These are phyloP conservation scores for Thuidium tamariscinum DNA, from an alignment of 225 moss, liverwort and hornwort genomes.

Conservation along the genomic window DNA sequence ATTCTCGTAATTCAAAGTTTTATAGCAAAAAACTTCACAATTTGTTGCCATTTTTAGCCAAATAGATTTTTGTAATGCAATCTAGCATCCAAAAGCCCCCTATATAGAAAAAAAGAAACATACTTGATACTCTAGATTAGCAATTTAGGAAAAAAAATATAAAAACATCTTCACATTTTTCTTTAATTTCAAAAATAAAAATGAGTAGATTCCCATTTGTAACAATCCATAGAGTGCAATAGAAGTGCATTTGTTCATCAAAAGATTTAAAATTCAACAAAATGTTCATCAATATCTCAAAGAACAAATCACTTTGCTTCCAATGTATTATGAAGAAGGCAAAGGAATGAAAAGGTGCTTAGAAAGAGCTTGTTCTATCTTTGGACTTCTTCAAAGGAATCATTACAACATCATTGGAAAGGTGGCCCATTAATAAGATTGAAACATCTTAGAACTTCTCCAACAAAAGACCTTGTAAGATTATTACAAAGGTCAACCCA, in stretches of 20 bases:
- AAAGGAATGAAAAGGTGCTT: fast-evolving
- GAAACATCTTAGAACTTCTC: neutral
- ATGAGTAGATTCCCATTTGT: neutral
- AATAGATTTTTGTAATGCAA: no score
- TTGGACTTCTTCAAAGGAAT: neutral
- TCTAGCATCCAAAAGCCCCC: no score
- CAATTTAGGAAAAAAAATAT: no score
- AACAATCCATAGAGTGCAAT: neutral
- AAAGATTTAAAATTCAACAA: neutral
- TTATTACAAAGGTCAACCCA: fast-evolving
- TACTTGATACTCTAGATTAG: no score
- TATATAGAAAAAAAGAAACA: no score
- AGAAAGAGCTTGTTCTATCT: neutral
- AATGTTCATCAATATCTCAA: neutral
- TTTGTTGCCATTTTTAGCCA: no score
- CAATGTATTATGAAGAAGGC: fast-evolving
- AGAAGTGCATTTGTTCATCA: fast-evolving
- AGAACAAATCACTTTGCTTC: neutral
- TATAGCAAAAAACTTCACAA: no score
- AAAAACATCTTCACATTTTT: neutral
- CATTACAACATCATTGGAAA: neutral
- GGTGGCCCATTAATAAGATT: neutral
- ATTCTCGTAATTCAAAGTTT: no score
- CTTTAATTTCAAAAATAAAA: neutral
- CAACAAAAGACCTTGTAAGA: neutral